Evolutionary conservation across 2,329 filamentous ascomycete genomes (phyloP).

Genomic region (Allantophomopsis cytisporea): DNA sequence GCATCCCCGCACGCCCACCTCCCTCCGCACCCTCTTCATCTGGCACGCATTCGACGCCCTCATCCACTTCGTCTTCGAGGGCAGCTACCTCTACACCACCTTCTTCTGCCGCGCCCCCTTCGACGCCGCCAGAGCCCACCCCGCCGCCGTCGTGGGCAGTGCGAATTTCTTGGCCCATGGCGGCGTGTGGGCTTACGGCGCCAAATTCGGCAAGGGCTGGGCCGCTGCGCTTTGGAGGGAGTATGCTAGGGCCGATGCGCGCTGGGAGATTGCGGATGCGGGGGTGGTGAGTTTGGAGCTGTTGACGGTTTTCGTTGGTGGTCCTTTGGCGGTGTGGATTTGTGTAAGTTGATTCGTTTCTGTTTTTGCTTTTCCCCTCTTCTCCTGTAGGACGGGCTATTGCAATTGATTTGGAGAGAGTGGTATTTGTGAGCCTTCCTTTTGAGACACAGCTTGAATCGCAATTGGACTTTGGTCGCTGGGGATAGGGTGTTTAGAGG

Average conservation of each 20-base stretch:
- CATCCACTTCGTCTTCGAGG: slow-evolving; percentile 85
- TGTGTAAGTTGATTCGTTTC: slow-evolving; percentile 29
- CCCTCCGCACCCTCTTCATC: slow-evolving; percentile 69
- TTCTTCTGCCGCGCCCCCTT: slow-evolving; percentile 55
- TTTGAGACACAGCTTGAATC: too few relatives aligned
- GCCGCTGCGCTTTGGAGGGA: slow-evolving; percentile 55
- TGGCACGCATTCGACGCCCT: slow-evolving; percentile 93
- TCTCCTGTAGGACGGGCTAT: too few relatives aligned
- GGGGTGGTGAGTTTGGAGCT: slow-evolving; percentile 51
- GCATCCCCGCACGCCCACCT: slow-evolving; percentile 37
- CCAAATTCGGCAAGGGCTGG: slow-evolving; percentile 36
- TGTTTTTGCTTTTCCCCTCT: too few relatives aligned
- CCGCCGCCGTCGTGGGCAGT: slow-evolving; percentile 3
- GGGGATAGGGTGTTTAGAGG: too few relatives aligned
- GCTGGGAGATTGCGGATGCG: slow-evolving; percentile 51
- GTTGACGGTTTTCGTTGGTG: slow-evolving; percentile 49
- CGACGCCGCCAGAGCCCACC: slow-evolving; percentile 21
- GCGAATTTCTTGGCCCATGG: slow-evolving; percentile 34
- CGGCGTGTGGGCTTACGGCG: slow-evolving; percentile 34
- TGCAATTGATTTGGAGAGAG: too few relatives aligned
- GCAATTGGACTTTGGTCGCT: too few relatives aligned
- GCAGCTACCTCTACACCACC: slow-evolving; percentile 84
- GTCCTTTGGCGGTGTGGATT: slow-evolving; percentile 43
- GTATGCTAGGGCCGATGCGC: slow-evolving; percentile 47
- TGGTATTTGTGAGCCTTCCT: too few relatives aligned